Percentiles rank a stretch among this genome's conserved stretches.
phyloP scores from a whole-genome alignment of 495 filamentous ascomycete species.

The Talaromyces thailandensis region DNA sequence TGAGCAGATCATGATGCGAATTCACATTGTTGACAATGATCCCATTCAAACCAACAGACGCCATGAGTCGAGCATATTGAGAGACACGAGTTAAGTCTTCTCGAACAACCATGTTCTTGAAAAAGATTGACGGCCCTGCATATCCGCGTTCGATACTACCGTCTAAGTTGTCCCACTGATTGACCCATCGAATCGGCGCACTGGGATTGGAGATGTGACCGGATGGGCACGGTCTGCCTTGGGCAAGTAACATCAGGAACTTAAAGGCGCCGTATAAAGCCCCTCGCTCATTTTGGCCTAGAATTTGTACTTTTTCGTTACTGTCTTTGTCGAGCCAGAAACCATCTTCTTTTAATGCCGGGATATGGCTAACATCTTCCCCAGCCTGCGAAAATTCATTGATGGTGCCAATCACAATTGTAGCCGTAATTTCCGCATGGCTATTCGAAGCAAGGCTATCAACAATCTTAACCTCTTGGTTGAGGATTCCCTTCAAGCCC shows the following conservation, averaged over 20 bases:
- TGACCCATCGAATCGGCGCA: conserved; percentile 59
- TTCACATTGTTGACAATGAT: conserved; percentile 69
- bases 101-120: conserved; percentile 42
- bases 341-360: conserved; percentile 50
- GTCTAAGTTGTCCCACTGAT: conserved; percentile 69
- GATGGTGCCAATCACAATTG: conserved; percentile 50
- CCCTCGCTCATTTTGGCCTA: conserved; percentile 60
- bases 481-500: conserved; percentile 47
- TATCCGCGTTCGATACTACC: conserved; percentile 64
- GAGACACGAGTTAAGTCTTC: conserved; percentile 48
- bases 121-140: conserved; percentile 63
- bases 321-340: conserved; percentile 45
- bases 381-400: conserved; percentile 36
- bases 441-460: conserved; percentile 7
- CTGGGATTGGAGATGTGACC: conserved; percentile 46
- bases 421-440: conserved; percentile 16
- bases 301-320: conserved; percentile 37
- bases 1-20: conserved; percentile 50
- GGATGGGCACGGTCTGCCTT: conserved; percentile 49
- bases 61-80: conserved; percentile 58
- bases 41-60: conserved; percentile 60
- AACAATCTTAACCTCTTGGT: conserved; percentile 27
- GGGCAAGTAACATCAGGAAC: conserved; percentile 54
- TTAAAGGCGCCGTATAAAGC: conserved; percentile 63
- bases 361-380: conserved; percentile 18